Conservation (phyloP, 768 basidiomycete species). For the Lactifluus subvellereus region DNA sequence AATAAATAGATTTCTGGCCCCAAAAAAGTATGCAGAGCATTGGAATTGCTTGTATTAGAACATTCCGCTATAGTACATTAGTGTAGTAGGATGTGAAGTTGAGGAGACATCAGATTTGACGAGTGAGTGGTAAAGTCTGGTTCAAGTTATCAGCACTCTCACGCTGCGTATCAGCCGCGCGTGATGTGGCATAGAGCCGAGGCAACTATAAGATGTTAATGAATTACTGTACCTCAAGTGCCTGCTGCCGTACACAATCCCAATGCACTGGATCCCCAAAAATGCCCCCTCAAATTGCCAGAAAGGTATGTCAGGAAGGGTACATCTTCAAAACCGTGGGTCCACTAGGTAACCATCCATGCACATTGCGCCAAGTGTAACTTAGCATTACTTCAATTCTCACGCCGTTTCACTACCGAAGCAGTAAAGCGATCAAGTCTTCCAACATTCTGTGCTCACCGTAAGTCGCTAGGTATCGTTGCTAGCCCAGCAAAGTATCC, state of each 20-base stretch:
- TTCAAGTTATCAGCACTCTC: not conserved
- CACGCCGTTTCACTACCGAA: not conserved
- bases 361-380: not conserved
- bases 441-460: not conserved
- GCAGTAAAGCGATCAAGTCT: not conserved
- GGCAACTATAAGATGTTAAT: not conserved
- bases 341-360: not conserved
- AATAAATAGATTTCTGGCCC: too few relatives aligned
- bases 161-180: not conserved
- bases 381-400: not conserved
- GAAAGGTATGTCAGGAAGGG: not conserved
- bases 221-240: not conserved
- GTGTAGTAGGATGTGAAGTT: too few relatives aligned
- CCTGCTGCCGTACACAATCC: conserved; percentile 6
- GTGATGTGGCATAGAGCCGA: not conserved
- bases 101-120: too few relatives aligned
- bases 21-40: too few relatives aligned
- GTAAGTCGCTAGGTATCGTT: not conserved
- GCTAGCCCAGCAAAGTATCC: conserved; percentile 4
- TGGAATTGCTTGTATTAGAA: too few relatives aligned
- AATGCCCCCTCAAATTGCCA: not conserved
- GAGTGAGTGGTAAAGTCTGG: too few relatives aligned
- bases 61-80: too few relatives aligned
- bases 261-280: not conserved
- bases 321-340: not conserved